A percentile compares a stretch with the other conserved stretches of the same genome.
phyloP scores from a whole-genome alignment of 768 basidiomycete genomes.

The Lentinula guzmanii region DNA sequence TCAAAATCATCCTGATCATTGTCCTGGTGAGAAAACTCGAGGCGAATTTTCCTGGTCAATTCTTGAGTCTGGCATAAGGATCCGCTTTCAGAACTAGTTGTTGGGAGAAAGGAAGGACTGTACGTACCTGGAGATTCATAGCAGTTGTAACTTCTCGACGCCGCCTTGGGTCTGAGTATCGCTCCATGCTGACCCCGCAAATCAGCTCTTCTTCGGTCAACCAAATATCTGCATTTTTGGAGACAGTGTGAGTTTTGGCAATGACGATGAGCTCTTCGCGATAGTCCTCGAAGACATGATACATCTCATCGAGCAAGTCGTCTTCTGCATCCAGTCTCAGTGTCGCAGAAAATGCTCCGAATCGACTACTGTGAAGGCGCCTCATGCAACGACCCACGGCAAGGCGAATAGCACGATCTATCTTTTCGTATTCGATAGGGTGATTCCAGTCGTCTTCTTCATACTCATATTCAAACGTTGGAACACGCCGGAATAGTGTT shows the following conservation, averaged over 20 bases:
- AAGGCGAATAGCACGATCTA: not conserved
- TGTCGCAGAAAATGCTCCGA: not conserved
- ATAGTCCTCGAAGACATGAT: constrained; percentile 5
- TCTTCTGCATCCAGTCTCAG: not conserved
- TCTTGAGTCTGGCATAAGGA: not conserved
- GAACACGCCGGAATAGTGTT: constrained; percentile 20
- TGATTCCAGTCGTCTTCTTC: not conserved
- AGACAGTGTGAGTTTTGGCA: constrained; percentile 1
- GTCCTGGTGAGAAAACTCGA: not conserved
- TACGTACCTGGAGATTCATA: not conserved
- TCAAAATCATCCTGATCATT: not conserved
- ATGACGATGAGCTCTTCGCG: not conserved
- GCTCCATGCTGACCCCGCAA: constrained; percentile 3
- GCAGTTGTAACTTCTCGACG: not conserved
- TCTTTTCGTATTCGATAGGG: not conserved
- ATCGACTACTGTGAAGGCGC: not conserved
- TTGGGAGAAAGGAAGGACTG: not conserved
- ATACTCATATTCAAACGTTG: not conserved
- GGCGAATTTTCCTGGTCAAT: not conserved
- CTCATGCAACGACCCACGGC: not conserved
- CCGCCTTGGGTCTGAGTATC: not conserved
- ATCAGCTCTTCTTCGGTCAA: not conserved
- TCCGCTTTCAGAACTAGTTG: not conserved
- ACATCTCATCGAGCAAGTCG: constrained; percentile 1
- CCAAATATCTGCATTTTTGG: not conserved